Conservation (phyloP, 495 filamentous ascomycete species). For the Xanthoparmelia taractica region DNA sequence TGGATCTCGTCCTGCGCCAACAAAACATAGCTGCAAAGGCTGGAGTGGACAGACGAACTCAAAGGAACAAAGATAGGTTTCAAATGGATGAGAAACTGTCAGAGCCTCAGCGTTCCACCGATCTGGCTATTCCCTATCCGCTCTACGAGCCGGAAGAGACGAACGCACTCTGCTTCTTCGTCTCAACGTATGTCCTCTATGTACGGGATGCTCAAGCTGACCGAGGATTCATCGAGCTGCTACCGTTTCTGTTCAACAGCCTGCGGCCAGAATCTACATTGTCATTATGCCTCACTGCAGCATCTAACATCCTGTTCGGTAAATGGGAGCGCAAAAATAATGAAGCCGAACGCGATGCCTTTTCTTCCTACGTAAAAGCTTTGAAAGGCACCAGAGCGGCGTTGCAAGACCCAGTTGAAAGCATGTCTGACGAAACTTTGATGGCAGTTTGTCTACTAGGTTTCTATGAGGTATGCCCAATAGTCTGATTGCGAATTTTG, state of each 20-base stretch:
- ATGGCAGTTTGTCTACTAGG: constrained; percentile 44
- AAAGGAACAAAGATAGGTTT: constrained; percentile 2
- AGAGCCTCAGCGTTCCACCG: neutral
- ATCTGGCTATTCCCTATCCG: neutral
- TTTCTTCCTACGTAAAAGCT: constrained; percentile 37
- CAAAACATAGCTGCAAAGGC: constrained; percentile 21
- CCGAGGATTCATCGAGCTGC: constrained; percentile 18
- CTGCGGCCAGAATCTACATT: constrained; percentile 10
- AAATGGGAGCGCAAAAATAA: constrained; percentile 12
- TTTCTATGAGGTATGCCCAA: constrained; percentile 18
- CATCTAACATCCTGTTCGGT: constrained; percentile 11
- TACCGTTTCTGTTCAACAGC: constrained; percentile 17
- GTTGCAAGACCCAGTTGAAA: constrained; percentile 41
- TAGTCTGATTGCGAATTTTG: neutral
- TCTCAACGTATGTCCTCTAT: constrained; percentile 18
- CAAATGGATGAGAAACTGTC: neutral
- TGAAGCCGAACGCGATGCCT: constrained; percentile 3
- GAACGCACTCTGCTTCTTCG: constrained; percentile 18
- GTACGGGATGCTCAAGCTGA: constrained; percentile 15
- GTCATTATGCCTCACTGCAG: constrained; percentile 12
- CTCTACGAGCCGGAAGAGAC: constrained; percentile 17
- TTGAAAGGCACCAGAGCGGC: constrained; percentile 47
- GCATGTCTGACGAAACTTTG: constrained; percentile 49
- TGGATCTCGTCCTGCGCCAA: constrained; percentile 22
- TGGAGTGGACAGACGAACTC: constrained; percentile 14